A percentile compares a stretch with the other conserved stretches of the same genome.
These are phyloP conservation scores for Periconia macrospinosa DNA, from an alignment of 2,329 filamentous ascomycete species.

Conservation along the genomic window DNA sequence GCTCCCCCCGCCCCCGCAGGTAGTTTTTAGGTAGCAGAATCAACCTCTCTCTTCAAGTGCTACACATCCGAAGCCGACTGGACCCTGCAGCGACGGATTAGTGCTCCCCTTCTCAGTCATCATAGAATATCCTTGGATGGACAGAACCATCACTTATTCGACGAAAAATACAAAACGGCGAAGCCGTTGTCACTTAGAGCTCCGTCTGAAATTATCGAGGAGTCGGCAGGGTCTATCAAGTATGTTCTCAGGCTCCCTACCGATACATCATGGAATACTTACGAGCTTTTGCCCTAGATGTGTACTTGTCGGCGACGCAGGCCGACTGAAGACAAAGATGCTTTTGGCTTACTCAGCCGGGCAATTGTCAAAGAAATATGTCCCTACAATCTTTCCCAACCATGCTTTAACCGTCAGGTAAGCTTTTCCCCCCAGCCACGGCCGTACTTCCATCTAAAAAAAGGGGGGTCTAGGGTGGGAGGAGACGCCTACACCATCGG, in stretches of 20 bases:
- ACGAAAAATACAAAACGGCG: background rate
- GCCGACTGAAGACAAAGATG: background rate
- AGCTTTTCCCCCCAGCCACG: background rate
- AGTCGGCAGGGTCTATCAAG: background rate
- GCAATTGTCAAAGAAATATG: background rate
- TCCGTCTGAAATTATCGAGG: background rate
- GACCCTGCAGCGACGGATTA: background rate
- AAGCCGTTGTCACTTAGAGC: background rate
- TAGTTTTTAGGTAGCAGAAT: too few species aligned
- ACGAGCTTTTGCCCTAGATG: background rate
- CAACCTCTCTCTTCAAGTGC: too few species aligned
- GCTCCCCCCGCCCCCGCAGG: too few species aligned
- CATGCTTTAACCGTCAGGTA: background rate
- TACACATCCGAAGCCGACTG: background rate
- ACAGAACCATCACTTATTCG: background rate
- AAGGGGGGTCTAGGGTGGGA: background rate
- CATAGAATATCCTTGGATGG: too few species aligned
- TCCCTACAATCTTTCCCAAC: background rate
- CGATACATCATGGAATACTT: background rate
- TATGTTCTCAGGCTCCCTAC: background rate
- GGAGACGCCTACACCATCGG: background rate
- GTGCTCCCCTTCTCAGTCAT: background rate
- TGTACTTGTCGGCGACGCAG: background rate
- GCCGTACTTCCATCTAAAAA: background rate
- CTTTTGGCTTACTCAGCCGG: background rate